Evolutionary conservation across 78 protist species (phyloP), one percentile per base, ranked within the genome.

Genomic region (Bodo saltans): DNA sequence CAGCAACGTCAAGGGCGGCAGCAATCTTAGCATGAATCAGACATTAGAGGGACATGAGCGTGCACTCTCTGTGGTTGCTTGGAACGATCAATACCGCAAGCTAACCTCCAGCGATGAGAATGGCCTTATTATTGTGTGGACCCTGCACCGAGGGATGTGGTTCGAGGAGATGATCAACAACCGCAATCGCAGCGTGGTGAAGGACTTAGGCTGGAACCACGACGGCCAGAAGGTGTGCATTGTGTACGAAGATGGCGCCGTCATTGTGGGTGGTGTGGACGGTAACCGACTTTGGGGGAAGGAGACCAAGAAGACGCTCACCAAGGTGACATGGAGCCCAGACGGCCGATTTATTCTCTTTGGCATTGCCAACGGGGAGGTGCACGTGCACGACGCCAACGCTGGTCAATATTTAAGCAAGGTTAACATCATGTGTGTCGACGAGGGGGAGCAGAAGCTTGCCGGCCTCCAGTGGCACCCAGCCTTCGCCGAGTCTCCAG

Each of bases 151-250:
- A 53, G 94, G 93, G 33, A 29, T 39, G 74, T 94, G 94, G 94
- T 83, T 71, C 72, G 96, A 94, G 83, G 95, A 94, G 83, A 94
- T 94, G 96, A 85, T 90, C 80, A 94, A 91, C 90, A 84, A 89
- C 89, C 68, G 96, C 8, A 76, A 87, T 78, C 82, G 87, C 67
- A 25, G 72, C 37, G 88, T 84, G n/a, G 93, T 91, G 28, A 0
- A 39, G 32, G 93, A 87, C 83, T 72, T 93, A 83, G 28, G 47
- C 35, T 94, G 96, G 96, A 75, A 89, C 29, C 0, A 80, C 1
- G 88, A 90, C 34, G 94, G 96, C 68, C 78, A 87, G 87, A 39
- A 80, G 60, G 91, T 94, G 38, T 88, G 92, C 88, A 91, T 94
- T 68, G 85, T 68, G 42, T 94, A 94, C 83, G 92, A 89, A 27